Evolutionary conservation across 2,329 filamentous ascomycete species (phyloP).

Genomic region (Calonectria honghensis): DNA sequence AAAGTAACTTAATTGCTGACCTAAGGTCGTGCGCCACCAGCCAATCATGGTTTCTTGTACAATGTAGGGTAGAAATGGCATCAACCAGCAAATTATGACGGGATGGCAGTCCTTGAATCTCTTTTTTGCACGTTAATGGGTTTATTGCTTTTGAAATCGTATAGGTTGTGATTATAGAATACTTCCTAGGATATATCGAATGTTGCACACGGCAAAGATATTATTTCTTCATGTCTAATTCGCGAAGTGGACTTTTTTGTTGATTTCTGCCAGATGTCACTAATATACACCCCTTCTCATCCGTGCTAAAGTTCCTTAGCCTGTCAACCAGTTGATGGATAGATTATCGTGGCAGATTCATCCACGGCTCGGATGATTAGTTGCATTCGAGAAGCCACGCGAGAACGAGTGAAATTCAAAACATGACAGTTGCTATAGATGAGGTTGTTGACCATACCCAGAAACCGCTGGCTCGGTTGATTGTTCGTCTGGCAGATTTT

Average conservation of each 20-base stretch:
- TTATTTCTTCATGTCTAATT: not conserved
- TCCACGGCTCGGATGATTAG: conserved; percentile 15
- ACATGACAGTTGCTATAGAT: conserved; percentile 4
- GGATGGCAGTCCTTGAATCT: not conserved
- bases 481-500: conserved; percentile 68
- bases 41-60: conserved; percentile 20
- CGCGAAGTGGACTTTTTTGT: not conserved
- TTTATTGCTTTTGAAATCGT: not conserved
- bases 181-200: not conserved
- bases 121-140: not conserved
- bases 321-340: not conserved
- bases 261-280: not conserved
- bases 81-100: conserved; percentile 1
- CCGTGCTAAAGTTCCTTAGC: not conserved
- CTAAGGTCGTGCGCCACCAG: not conserved
- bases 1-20: not conserved
- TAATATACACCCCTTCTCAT: conserved; percentile 2
- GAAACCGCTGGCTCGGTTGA: conserved; percentile 55
- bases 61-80: conserved; percentile 21
- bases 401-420: conserved; percentile 11
- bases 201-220: not conserved
- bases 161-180: not conserved
- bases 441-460: not conserved
- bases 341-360: conserved; percentile 5
- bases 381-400: not conserved